These are phyloP conservation scores for Candida golubevii DNA, from an alignment of 805 yeast species.

Conservation along the genomic window DNA sequence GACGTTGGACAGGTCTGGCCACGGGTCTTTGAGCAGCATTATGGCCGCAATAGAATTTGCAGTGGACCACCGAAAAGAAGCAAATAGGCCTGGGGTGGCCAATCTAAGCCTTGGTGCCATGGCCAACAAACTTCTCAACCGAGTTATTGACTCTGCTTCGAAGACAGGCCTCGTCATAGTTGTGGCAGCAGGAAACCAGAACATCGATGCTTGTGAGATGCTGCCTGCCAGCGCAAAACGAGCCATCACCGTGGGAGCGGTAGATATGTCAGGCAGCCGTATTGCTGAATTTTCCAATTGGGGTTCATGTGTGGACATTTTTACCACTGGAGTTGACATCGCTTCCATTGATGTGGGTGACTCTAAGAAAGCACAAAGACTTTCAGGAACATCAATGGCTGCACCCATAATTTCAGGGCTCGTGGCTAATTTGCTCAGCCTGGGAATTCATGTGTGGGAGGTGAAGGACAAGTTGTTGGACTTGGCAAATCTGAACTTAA, in stretches of 20 bases:
- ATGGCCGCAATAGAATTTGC: constrained; percentile 65
- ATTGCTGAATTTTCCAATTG: constrained; percentile 83
- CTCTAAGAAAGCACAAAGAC: constrained; percentile 10
- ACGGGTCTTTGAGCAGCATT: constrained; percentile 64
- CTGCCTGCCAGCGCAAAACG: constrained; percentile 78
- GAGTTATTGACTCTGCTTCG: constrained; percentile 72
- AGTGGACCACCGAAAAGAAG: constrained; percentile 48
- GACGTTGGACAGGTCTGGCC: constrained; percentile 63
- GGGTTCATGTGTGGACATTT: constrained; percentile 87
- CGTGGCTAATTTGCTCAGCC: constrained; percentile 15
- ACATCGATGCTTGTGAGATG: constrained; percentile 71
- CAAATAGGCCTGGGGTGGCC: constrained; percentile 51
- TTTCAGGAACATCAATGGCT: constrained; percentile 18
- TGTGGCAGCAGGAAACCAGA: constrained; percentile 85
- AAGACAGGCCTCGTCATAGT: constrained; percentile 68
- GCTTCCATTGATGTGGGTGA: constrained; percentile 46
- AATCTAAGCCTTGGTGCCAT: constrained; percentile 80
- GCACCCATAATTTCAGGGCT: constrained; percentile 17
- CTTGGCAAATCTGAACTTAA: constrained; percentile 9
- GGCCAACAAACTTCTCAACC: constrained; percentile 60
- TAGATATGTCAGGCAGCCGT: constrained; percentile 66
- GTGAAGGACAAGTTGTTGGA: constrained; percentile 11
- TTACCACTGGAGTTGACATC: constrained; percentile 76
- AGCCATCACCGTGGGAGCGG: constrained; percentile 84
- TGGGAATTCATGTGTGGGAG: constrained; percentile 11